Conservation (phyloP, 192 early-diverging fungal species). For the Coemansia sp. region DNA sequence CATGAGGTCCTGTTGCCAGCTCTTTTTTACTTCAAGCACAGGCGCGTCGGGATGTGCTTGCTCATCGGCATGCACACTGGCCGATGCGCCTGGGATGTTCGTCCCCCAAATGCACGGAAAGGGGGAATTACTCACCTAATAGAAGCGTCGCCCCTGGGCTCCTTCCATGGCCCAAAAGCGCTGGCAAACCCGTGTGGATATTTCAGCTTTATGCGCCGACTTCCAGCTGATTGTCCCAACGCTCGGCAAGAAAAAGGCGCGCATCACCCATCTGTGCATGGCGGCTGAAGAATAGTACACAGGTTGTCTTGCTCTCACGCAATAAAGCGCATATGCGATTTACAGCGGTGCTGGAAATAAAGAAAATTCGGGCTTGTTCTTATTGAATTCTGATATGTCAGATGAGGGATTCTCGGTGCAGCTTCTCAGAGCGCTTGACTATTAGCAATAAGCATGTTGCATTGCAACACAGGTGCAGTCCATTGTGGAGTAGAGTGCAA, state of each 20-base stretch:
- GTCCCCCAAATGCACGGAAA: too few species aligned
- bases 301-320: conserved; percentile 3
- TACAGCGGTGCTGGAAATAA: background rate
- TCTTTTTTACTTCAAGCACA: background rate
- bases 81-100: too few species aligned
- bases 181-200: background rate
- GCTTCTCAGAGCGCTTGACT: background rate
- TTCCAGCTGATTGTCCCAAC: background rate
- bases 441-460: background rate
- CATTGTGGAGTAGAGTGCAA: too few species aligned
- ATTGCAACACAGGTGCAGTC: background rate
- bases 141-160: too few species aligned
- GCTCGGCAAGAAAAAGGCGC: background rate
- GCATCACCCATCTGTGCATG: conserved; percentile 1
- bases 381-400: conserved; percentile 1
- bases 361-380: background rate
- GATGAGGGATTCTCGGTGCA: conserved; percentile 6
- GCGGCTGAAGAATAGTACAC: conserved; percentile 1
- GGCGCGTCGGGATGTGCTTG: background rate
- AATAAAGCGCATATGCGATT: background rate
- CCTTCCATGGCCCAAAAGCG: too few species aligned
- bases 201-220: background rate
- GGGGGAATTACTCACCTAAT: too few species aligned
- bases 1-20: conserved; percentile 1
- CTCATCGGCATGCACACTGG: background rate